Percentiles rank a stretch among this genome's conserved stretches.
These are phyloP conservation scores for Fusarium fujikuroi DNA, from an alignment of 2,329 filamentous ascomycete genomes.

Conservation along the genomic window DNA sequence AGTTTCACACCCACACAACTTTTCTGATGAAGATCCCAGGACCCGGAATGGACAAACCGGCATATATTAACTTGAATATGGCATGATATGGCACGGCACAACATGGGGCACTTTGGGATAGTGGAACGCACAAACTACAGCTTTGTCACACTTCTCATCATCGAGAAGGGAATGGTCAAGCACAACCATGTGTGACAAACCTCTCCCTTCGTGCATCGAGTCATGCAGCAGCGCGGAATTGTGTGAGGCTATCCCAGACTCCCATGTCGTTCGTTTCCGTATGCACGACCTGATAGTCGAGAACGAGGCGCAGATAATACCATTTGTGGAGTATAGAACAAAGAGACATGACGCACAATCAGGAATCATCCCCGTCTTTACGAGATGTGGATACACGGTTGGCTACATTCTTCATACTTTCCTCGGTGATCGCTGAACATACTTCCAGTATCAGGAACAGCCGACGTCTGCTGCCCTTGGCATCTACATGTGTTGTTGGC, in stretches of 20 bases:
- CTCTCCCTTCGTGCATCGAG: constrained; percentile 33
- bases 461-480: constrained; percentile 12
- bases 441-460: constrained; percentile 37
- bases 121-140: constrained; percentile 25
- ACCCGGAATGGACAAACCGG: constrained; percentile 29
- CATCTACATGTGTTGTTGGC: constrained; percentile 32
- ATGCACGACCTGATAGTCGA: constrained; percentile 17
- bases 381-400: constrained; percentile 32
- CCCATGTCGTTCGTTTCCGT: constrained; percentile 26
- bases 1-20: constrained; percentile 29
- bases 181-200: constrained; percentile 37
- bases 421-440: constrained; percentile 19
- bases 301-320: constrained; percentile 10
- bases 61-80: constrained; percentile 27
- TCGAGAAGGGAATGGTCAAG: constrained; percentile 30
- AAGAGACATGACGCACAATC: constrained; percentile 14
- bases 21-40: constrained; percentile 20
- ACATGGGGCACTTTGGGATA: constrained; percentile 19
- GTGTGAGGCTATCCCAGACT: constrained; percentile 28
- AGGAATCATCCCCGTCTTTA: constrained; percentile 20
- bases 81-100: constrained; percentile 39
- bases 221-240: constrained; percentile 37
- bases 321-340: constrained; percentile 23
- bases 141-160: constrained; percentile 21
- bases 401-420: constrained; percentile 10